These are phyloP conservation scores for Lyophyllum decastes DNA, from an alignment of 768 basidiomycete species.

Conservation along the genomic window DNA sequence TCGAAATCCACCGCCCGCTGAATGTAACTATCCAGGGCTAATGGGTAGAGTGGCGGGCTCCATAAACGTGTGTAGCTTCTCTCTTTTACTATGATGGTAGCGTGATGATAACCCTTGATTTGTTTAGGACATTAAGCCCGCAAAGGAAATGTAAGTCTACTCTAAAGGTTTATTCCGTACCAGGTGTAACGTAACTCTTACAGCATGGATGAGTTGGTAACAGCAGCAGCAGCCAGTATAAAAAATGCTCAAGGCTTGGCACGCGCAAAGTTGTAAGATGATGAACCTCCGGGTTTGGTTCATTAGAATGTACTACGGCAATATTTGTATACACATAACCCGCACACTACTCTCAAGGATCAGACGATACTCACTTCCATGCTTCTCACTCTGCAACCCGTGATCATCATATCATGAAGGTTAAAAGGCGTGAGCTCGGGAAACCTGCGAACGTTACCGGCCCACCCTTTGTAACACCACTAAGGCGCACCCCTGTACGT, in stretches of 20 bases:
- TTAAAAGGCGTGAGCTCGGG: neutral
- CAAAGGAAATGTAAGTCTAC: conserved; percentile 74
- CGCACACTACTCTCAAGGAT: neutral
- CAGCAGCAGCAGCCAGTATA: conserved; percentile 63
- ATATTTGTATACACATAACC: conserved; percentile 1
- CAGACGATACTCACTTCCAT: neutral
- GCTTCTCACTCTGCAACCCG: neutral
- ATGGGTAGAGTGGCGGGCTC: conserved; percentile 81
- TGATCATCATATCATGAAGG: neutral
- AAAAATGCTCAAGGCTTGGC: conserved; percentile 43
- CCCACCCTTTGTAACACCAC: neutral
- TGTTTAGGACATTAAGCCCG: conserved; percentile 74
- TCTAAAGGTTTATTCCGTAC: conserved; percentile 1
- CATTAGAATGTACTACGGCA: neutral
- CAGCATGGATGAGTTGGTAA: conserved; percentile 83
- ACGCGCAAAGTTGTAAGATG: conserved; percentile 52
- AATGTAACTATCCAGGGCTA: conserved; percentile 47
- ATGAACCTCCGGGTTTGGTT: neutral
- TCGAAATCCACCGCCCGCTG: neutral
- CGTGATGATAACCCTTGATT: conserved; percentile 8
- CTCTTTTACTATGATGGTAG: neutral
- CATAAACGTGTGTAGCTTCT: conserved; percentile 48
- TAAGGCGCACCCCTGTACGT: neutral
- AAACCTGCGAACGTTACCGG: neutral
- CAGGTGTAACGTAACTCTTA: conserved; percentile 5